Evolutionary conservation across 2,329 filamentous ascomycete species (phyloP).

Genomic region (Trichoderma koningiopsis): DNA sequence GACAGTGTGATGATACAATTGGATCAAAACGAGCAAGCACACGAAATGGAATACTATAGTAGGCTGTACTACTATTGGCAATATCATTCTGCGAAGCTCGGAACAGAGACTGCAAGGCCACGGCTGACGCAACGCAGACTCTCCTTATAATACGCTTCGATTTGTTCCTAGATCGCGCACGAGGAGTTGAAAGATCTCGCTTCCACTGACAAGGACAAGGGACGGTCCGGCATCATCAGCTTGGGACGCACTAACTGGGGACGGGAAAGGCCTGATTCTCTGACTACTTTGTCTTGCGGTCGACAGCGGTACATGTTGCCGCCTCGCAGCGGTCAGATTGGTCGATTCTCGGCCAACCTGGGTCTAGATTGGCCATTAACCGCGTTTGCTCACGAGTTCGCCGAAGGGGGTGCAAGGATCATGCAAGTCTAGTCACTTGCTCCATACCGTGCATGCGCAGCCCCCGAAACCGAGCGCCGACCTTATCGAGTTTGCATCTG

Average conservation of each 20-base stretch:
- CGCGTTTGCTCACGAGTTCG: conserved; percentile 17
- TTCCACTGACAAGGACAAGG: conserved; percentile 26
- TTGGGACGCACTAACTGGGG: conserved; percentile 14
- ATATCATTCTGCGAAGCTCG: neutral
- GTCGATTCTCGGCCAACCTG: conserved; percentile 25
- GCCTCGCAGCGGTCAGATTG: conserved; percentile 21
- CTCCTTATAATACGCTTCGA: conserved; percentile 1
- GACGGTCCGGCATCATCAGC: conserved; percentile 18
- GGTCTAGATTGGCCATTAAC: conserved; percentile 15
- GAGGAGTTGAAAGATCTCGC: conserved; percentile 25
- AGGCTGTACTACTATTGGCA: neutral
- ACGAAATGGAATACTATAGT: neutral
- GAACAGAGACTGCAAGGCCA: neutral
- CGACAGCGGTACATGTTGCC: neutral
- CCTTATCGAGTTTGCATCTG: conserved; percentile 13
- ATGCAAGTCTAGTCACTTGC: neutral
- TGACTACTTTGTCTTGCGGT: conserved; percentile 13
- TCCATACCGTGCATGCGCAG: conserved; percentile 7
- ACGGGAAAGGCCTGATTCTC: conserved; percentile 2
- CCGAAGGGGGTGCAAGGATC: conserved; percentile 19
- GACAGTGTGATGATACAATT: neutral
- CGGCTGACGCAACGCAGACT: neutral
- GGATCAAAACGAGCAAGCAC: neutral
- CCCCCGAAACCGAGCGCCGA: neutral
- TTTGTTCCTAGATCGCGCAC: conserved; percentile 25